These are phyloP conservation scores for Aspergillus novofumigatus DNA, from an alignment of 2,329 filamentous ascomycete genomes.

Conservation along the genomic window DNA sequence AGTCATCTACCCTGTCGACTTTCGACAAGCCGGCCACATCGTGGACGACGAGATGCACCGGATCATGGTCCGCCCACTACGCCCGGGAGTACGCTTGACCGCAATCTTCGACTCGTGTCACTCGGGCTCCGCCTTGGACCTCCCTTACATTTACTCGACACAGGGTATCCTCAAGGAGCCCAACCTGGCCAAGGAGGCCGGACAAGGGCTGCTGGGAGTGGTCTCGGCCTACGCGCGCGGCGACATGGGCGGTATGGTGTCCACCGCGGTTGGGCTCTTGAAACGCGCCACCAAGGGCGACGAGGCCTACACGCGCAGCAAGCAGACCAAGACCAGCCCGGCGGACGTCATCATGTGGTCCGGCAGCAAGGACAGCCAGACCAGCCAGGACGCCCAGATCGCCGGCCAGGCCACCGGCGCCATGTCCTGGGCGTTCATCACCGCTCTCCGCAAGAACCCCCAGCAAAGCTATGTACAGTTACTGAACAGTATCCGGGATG, in stretches of 20 bases:
- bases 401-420: slow-evolving; percentile 86
- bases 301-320: slow-evolving; percentile 71
- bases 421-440: slow-evolving; percentile 98
- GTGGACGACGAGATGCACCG: slow-evolving; percentile 75
- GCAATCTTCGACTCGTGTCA: slow-evolving; percentile 68
- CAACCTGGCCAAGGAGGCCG: slow-evolving; percentile 64
- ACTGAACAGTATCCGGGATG: slow-evolving; percentile 89
- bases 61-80: slow-evolving; percentile 71
- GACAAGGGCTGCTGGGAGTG: slow-evolving; percentile 60
- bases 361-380: slow-evolving; percentile 92
- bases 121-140: slow-evolving; percentile 62
- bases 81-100: slow-evolving; percentile 73
- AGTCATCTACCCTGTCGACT: slow-evolving; percentile 75
- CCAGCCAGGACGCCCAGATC: slow-evolving; percentile 88
- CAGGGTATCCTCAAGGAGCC: slow-evolving; percentile 66
- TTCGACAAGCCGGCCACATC: slow-evolving; percentile 65
- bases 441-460: slow-evolving; percentile 82
- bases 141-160: slow-evolving; percentile 65
- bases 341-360: slow-evolving; percentile 98
- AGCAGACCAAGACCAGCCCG: slow-evolving; percentile 85
- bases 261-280: slow-evolving; percentile 74
- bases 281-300: slow-evolving; percentile 83
- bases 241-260: slow-evolving; percentile 76
- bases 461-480: slow-evolving; percentile 95
- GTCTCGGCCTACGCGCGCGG: slow-evolving; percentile 77